These are phyloP conservation scores for Gossypium schwendimanii DNA, from an alignment of 441 rosid genomes.

Conservation along the genomic window DNA sequence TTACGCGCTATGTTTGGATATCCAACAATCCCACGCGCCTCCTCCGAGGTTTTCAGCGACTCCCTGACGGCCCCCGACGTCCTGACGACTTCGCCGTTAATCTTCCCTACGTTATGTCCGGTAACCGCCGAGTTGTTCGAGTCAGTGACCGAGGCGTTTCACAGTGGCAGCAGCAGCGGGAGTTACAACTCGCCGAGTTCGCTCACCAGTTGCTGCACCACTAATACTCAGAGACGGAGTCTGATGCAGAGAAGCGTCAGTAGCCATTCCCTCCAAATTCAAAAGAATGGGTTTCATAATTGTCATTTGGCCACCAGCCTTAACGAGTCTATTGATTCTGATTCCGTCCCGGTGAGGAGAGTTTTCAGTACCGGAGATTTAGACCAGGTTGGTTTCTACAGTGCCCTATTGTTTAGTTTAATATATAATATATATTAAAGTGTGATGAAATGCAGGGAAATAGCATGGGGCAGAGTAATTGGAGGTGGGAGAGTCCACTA, in stretches of 20 bases:
- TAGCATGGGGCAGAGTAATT: slow-evolving; percentile 27
- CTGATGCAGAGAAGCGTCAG: slow-evolving; percentile 57
- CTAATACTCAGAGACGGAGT: slow-evolving; percentile 23
- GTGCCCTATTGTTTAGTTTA: no score
- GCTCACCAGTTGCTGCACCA: slow-evolving; percentile 25
- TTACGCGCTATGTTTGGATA: slow-evolving; percentile 34
- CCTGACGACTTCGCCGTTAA: slow-evolving; percentile 12
- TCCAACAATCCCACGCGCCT: slow-evolving; percentile 25
- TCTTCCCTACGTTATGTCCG: slow-evolving; percentile 15
- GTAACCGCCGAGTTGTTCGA: slow-evolving; percentile 26
- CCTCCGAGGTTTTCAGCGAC: slow-evolving; percentile 14
- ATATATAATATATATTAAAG: no score
- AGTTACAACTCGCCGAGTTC: slow-evolving; percentile 62
- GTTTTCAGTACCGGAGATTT: slow-evolving; percentile 70
- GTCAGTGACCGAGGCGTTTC: slow-evolving; percentile 16
- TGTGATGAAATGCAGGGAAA: slow-evolving; percentile 2
- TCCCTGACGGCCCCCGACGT: slow-evolving; percentile 16
- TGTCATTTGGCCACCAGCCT: slow-evolving; percentile 24
- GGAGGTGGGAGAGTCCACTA: slow-evolving; percentile 47
- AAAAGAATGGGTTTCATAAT: slow-evolving; percentile 26
- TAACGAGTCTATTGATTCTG: slow-evolving; percentile 29
- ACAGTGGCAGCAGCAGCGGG: slow-evolving; percentile 38
- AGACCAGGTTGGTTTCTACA: slow-evolving; percentile 21
- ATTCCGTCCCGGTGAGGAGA: slow-evolving; percentile 48
- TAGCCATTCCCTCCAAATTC: slow-evolving; percentile 39